Percentiles rank a stretch among this genome's conserved stretches.
Conservation (phyloP, 129 eudicot genomes). For the Tagetes patula region DNA sequence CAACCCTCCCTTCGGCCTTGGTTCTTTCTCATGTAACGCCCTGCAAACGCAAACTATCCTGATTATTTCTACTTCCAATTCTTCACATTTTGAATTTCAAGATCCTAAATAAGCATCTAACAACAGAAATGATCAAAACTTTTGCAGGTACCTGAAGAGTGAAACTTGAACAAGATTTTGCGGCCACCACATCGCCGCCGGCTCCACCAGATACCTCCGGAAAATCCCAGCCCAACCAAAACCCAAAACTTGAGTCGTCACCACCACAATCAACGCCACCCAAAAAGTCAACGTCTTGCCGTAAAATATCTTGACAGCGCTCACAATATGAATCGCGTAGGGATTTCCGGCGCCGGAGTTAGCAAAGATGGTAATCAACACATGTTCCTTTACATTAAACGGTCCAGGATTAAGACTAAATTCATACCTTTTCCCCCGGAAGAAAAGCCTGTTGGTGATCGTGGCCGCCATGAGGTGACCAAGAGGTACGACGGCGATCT, state of each 20-base stretch:
- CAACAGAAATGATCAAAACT: not conserved
- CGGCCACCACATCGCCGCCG: constrained; percentile 92
- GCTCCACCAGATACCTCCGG: constrained; percentile 73
- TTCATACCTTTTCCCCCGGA: constrained; percentile 42
- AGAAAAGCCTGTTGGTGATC: constrained; percentile 47
- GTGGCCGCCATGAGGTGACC: constrained; percentile 74
- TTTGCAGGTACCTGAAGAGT: constrained; percentile 51
- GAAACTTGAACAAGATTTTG: constrained; percentile 77
- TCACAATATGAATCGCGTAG: constrained; percentile 61
- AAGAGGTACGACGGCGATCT: constrained; percentile 74
- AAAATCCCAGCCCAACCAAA: constrained; percentile 81
- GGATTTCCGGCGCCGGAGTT: constrained; percentile 72
- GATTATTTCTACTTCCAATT: not conserved
- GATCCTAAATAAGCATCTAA: not conserved
- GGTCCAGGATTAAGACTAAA: constrained; percentile 63
- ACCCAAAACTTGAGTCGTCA: constrained; percentile 72
- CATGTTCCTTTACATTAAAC: constrained; percentile 69
- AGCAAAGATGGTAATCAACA: constrained; percentile 66
- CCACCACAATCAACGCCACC: constrained; percentile 61
- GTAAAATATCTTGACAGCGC: constrained; percentile 71
- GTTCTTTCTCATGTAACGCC: constrained; percentile 72
- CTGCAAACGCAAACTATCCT: constrained; percentile 35
- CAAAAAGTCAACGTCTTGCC: constrained; percentile 58
- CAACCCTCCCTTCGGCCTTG: constrained; percentile 47
- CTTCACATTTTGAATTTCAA: not conserved